Conservation (phyloP, 2,329 filamentous ascomycete species). For the Keithomyces neogunnii region DNA sequence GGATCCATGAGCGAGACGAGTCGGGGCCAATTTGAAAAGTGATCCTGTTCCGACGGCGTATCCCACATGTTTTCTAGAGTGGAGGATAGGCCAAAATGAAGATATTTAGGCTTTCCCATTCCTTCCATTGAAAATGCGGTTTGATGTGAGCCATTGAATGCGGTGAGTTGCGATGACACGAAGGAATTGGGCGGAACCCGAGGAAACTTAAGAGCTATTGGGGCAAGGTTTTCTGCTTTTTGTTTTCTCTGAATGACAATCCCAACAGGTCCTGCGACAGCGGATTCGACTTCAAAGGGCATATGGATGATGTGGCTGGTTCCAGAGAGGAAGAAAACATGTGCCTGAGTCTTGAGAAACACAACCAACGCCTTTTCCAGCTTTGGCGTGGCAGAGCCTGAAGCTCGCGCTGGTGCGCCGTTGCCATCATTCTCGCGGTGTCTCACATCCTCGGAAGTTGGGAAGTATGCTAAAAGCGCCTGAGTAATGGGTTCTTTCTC, state of each 20-base stretch:
- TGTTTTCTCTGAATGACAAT: conserved; percentile 80
- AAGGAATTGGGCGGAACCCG: conserved; percentile 77
- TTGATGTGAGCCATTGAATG: conserved; percentile 41
- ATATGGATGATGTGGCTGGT: conserved; percentile 85
- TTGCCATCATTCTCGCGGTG: not conserved
- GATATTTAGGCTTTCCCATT: conserved; percentile 45
- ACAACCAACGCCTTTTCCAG: conserved; percentile 72
- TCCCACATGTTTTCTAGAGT: conserved; percentile 53
- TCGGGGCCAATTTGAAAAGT: conserved; percentile 56
- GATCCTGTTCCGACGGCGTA: conserved; percentile 39
- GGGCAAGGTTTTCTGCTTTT: conserved; percentile 38
- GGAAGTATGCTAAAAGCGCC: conserved; percentile 78
- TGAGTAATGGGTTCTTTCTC: conserved; percentile 84
- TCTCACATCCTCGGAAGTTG: conserved; percentile 37
- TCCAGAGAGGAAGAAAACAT: conserved; percentile 85
- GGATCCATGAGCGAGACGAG: conserved; percentile 82
- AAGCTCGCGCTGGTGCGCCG: conserved; percentile 3
- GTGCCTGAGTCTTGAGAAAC: conserved; percentile 84
- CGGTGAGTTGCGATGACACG: conserved; percentile 56
- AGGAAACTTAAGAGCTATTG: conserved; percentile 47
- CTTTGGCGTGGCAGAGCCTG: conserved; percentile 10
- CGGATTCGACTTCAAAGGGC: conserved; percentile 87
- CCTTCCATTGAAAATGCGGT: conserved; percentile 49
- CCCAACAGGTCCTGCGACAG: conserved; percentile 73
- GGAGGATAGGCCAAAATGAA: conserved; percentile 42